These are phyloP conservation scores for Tylopilus rubrobrunneus DNA, from an alignment of 768 basidiomycete species.

Conservation along the genomic window DNA sequence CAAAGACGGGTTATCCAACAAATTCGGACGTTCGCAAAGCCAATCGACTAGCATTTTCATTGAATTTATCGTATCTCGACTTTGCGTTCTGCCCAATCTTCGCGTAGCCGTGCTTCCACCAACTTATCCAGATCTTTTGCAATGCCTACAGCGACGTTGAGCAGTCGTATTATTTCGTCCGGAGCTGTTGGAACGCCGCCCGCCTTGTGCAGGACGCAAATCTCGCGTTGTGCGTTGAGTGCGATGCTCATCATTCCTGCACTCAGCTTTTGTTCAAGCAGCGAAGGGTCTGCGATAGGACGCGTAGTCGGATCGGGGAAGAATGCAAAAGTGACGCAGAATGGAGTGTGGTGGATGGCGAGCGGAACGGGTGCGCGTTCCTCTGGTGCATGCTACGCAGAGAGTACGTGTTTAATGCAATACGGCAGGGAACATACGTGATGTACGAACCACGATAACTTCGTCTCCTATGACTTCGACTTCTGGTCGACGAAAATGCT, in stretches of 20 bases:
- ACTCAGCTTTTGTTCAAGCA: constrained; percentile 72
- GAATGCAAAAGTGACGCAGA: constrained; percentile 92
- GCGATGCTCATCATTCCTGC: constrained; percentile 72
- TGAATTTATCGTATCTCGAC: constrained; percentile 46
- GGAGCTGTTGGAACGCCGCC: constrained; percentile 81
- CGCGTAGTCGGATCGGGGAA: constrained; percentile 47
- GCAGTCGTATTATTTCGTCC: constrained; percentile 67
- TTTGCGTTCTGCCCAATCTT: constrained; percentile 65
- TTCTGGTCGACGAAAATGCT: constrained; percentile 89
- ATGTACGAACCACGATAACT: constrained; percentile 70
- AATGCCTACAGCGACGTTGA: constrained; percentile 64
- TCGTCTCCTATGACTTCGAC: constrained; percentile 93
- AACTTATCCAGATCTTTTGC: constrained; percentile 67
- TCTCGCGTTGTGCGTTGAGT: constrained; percentile 86
- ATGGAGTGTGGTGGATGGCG: constrained; percentile 89
- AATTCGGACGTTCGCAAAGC: not conserved
- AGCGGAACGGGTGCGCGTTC: constrained; percentile 90
- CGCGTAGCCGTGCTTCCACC: constrained; percentile 61
- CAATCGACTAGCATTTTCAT: not conserved
- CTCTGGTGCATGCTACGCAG: constrained; percentile 68
- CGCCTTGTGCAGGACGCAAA: constrained; percentile 90
- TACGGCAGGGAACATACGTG: not conserved
- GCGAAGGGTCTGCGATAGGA: constrained; percentile 77
- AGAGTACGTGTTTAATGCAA: not conserved
- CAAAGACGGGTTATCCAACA: constrained; percentile 19